These are phyloP conservation scores for Alternaria infectoria DNA, from an alignment of 2,329 filamentous ascomycete genomes.

Conservation along the genomic window DNA sequence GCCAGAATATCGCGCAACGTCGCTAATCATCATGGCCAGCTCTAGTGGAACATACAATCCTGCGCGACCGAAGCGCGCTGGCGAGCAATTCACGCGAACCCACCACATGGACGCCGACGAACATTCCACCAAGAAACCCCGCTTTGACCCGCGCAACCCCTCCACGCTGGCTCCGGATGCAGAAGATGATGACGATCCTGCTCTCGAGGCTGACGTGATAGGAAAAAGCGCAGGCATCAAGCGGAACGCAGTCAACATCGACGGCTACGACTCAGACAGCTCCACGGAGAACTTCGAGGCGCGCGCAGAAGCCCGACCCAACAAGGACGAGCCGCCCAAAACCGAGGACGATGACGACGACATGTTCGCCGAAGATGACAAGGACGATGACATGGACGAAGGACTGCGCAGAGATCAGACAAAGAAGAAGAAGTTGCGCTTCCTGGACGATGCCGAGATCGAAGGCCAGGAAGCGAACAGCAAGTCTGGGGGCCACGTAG, in stretches of 20 bases:
- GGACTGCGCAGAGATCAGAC: conserved; percentile 59
- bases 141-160: conserved; percentile 94
- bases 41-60: conserved; percentile 50
- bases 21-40: conserved; percentile 30
- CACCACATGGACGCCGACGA: conserved; percentile 68
- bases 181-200: conserved; percentile 73
- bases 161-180: conserved; percentile 87
- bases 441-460: conserved; percentile 70
- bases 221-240: conserved; percentile 77
- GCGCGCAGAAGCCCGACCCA: conserved; percentile 67
- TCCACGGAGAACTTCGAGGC: conserved; percentile 90
- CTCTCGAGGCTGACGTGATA: conserved; percentile 92
- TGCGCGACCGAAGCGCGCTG: conserved; percentile 81
- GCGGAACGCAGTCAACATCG: conserved; percentile 92
- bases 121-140: conserved; percentile 73
- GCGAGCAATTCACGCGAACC: conserved; percentile 79
- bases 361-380: conserved; percentile 81
- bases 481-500: conserved; percentile 73
- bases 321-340: conserved; percentile 52
- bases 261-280: conserved; percentile 92
- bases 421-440: conserved; percentile 68
- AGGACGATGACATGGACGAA: conserved; percentile 61
- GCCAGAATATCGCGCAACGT: not conserved
- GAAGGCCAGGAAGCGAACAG: conserved; percentile 78
- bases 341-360: conserved; percentile 65